Conservation (phyloP, 2,329 filamentous ascomycete genomes). For the Paradendryphiella salina region DNA sequence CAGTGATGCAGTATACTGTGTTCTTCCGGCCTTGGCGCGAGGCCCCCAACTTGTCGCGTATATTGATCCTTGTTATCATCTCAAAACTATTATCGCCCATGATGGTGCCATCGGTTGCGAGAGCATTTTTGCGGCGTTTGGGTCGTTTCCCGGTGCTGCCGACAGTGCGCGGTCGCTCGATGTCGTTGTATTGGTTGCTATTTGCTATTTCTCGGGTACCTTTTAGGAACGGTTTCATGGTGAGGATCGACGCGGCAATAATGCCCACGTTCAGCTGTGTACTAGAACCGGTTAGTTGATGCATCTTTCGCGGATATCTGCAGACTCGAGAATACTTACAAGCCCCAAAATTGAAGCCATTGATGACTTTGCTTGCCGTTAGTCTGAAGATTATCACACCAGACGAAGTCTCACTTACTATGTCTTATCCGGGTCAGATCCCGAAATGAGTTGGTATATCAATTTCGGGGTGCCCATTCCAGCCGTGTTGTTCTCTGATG, state of each 20-base stretch:
- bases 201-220: neutral
- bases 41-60: too few species aligned
- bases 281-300: too few species aligned
- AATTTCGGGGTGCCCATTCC: neutral
- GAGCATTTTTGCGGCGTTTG: too few species aligned
- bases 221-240: conserved; percentile 1
- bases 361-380: too few species aligned
- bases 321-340: neutral
- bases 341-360: neutral
- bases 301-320: too few species aligned
- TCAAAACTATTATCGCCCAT: neutral
- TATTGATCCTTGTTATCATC: too few species aligned
- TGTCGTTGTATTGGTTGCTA: neutral
- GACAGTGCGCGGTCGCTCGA: neutral
- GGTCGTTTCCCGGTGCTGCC: neutral
- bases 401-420: neutral
- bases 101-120: too few species aligned
- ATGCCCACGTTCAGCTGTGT: conserved; percentile 8
- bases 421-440: neutral
- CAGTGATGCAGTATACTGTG: too few species aligned
- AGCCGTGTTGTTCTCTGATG: neutral
- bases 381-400: too few species aligned
- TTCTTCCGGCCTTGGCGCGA: too few species aligned
- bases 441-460: neutral
- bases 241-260: conserved; percentile 6